phyloP scores from a whole-genome alignment of 176 grass and related monocot genomes.

The Carex scoparia region DNA sequence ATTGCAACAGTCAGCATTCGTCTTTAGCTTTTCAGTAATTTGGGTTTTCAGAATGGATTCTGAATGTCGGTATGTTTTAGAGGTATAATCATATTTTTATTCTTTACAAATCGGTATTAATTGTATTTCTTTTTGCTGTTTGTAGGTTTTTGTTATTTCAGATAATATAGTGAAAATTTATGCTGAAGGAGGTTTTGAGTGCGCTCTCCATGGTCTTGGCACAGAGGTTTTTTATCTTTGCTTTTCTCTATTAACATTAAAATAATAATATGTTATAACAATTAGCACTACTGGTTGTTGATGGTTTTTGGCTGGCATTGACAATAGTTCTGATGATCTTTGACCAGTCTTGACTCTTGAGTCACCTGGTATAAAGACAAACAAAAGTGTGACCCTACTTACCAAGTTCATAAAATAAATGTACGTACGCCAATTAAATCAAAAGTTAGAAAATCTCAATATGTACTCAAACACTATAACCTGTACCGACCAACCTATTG shows the following conservation, averaged over 20 bases:
- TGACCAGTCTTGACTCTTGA: background rate
- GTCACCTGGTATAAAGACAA: background rate
- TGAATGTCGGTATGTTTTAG: background rate
- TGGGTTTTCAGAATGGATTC: conserved; percentile 2
- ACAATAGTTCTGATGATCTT: background rate
- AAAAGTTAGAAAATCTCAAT: conserved; percentile 1
- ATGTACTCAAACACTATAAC: background rate
- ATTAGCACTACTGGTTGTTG: background rate
- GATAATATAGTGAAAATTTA: conserved; percentile 84
- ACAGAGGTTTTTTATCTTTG: conserved; percentile 57
- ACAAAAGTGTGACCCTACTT: background rate
- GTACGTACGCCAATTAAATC: background rate
- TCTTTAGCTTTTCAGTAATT: background rate
- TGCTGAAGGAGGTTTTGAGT: conserved; percentile 67
- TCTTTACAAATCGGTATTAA: background rate
- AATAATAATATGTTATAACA: background rate
- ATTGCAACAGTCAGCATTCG: background rate
- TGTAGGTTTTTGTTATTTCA: conserved; percentile 83
- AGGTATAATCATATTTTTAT: background rate
- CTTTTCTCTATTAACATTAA: background rate
- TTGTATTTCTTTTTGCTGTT: background rate
- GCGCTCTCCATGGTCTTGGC: conserved; percentile 66
- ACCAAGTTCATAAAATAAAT: background rate
- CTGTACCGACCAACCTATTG: background rate
- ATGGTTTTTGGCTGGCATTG: background rate